Conservation (phyloP, 345 rosid species). For the Streptanthus diversifolius region DNA sequence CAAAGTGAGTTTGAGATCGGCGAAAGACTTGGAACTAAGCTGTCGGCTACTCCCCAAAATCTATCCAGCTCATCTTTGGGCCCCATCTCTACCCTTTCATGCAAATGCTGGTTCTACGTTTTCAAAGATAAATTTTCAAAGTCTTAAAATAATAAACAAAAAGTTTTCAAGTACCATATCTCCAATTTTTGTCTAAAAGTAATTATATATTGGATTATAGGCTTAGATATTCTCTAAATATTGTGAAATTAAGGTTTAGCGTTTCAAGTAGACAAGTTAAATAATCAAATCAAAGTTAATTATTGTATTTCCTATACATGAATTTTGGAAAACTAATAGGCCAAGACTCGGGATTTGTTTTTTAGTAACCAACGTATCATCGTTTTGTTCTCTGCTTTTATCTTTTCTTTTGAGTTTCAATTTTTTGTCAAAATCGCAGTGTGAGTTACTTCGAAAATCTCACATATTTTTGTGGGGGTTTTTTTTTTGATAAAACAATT, state of each 20-base stretch:
- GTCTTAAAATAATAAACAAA: background rate
- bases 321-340: too few relatives aligned
- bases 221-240: background rate
- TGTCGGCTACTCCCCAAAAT: conserved; percentile 22
- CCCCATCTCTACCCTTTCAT: background rate
- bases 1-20: conserved; percentile 25
- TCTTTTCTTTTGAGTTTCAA: too few relatives aligned
- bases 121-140: background rate
- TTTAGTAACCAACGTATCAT: too few relatives aligned
- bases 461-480: background rate
- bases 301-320: too few relatives aligned
- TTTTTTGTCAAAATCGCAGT: too few relatives aligned
- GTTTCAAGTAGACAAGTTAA: too few relatives aligned
- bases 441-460: background rate
- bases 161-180: background rate
- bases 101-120: background rate
- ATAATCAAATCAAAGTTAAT: too few relatives aligned
- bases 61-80: conserved; percentile 21
- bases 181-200: background rate
- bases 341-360: too few relatives aligned
- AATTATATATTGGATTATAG: background rate
- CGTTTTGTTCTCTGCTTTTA: too few relatives aligned
- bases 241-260: background rate
- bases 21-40: conserved; percentile 28
- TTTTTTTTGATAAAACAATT: background rate